phyloP scores from a whole-genome alignment of 2,329 filamentous ascomycete genomes.

The Colletotrichum sp. region DNA sequence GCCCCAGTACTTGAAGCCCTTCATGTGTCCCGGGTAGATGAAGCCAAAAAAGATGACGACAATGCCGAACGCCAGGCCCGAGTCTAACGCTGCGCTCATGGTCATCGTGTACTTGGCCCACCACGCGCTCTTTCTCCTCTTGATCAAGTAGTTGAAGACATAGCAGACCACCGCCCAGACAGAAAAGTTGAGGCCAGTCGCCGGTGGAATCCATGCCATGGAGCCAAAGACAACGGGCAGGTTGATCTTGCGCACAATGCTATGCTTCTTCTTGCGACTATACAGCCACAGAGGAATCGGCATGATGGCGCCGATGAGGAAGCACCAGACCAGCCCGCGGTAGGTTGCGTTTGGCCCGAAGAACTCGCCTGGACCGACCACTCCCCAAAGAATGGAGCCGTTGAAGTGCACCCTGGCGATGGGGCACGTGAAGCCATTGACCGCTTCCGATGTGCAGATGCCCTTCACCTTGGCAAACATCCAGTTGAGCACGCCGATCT shows the following conservation, averaged over 20 bases:
- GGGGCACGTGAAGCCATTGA: conserved; percentile 88
- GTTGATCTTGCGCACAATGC: conserved; percentile 77
- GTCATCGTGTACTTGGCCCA: conserved; percentile 95
- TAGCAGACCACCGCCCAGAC: conserved; percentile 88
- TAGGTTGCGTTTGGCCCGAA: conserved; percentile 81
- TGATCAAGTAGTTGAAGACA: conserved; percentile 80
- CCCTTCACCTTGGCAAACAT: conserved; percentile 81
- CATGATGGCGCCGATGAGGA: conserved; percentile 76
- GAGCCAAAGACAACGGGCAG: conserved; percentile 84
- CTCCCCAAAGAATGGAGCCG: conserved; percentile 87
- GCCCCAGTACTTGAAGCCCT: conserved; percentile 84
- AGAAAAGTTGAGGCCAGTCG: conserved; percentile 85
- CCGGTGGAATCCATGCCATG: conserved; percentile 85
- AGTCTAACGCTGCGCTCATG: conserved; percentile 81
- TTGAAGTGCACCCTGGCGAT: conserved; percentile 91
- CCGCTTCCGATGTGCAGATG: conserved; percentile 79
- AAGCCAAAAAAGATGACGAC: conserved; percentile 87
- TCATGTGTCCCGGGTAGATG: conserved; percentile 79
- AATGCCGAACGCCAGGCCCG: conserved; percentile 80
- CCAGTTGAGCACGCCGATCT: conserved; percentile 88
- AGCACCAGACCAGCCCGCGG: conserved; percentile 79
- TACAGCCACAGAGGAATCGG: conserved; percentile 79
- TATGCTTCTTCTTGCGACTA: conserved; percentile 61
- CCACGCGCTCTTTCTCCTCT: conserved; percentile 73
- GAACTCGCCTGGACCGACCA: conserved; percentile 82